Percentiles rank a stretch among this genome's conserved stretches.
Evolutionary conservation across 108 stramenopile genomes (phyloP).

Genomic region (Cyclostephanos tholiformis): DNA sequence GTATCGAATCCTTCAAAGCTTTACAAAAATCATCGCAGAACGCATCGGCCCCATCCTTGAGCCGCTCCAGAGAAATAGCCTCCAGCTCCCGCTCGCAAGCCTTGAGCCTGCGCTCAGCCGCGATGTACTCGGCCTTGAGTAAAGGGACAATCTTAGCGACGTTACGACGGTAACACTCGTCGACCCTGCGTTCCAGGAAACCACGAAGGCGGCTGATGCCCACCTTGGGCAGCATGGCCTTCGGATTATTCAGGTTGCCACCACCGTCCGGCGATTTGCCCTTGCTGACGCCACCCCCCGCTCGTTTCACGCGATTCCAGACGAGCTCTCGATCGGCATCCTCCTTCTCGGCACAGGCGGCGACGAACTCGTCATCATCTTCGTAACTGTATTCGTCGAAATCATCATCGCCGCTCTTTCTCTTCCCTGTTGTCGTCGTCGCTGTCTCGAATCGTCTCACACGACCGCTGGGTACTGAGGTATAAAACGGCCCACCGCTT

Average conservation of each 20-base stretch:
- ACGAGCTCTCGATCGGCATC: slow-evolving; percentile 57
- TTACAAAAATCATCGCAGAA: slow-evolving; percentile 89
- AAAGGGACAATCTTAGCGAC: slow-evolving; percentile 91
- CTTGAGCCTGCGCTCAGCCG: slow-evolving; percentile 67
- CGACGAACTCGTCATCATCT: slow-evolving; percentile 81
- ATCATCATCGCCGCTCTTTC: slow-evolving; percentile 46
- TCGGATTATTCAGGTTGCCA: slow-evolving; percentile 19
- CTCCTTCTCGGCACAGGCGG: slow-evolving; percentile 66
- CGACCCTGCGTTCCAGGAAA: slow-evolving; percentile 89
- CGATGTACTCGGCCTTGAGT: slow-evolving; percentile 81
- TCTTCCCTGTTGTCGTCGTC: slow-evolving; percentile 1
- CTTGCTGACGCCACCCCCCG: slow-evolving; percentile 29
- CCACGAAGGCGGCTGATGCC: slow-evolving; percentile 80
- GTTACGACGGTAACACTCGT: slow-evolving; percentile 90
- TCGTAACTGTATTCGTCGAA: slow-evolving; percentile 79
- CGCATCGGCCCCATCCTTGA: slow-evolving; percentile 78
- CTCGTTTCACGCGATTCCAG: slow-evolving; percentile 41
- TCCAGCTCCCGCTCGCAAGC: slow-evolving; percentile 81
- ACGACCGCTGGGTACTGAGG: slow-evolving; percentile 89
- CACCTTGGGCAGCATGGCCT: slow-evolving; percentile 57
- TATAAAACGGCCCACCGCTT: slow-evolving; percentile 93
- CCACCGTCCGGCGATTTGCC: slow-evolving; percentile 16
- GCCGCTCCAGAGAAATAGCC: slow-evolving; percentile 77
- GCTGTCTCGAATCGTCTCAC: slow-evolving; percentile 58
- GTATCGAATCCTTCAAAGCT: slow-evolving; percentile 70